Conservation (phyloP, 2,329 filamentous ascomycete species). For the Phyllosticta citribraziliensis region DNA sequence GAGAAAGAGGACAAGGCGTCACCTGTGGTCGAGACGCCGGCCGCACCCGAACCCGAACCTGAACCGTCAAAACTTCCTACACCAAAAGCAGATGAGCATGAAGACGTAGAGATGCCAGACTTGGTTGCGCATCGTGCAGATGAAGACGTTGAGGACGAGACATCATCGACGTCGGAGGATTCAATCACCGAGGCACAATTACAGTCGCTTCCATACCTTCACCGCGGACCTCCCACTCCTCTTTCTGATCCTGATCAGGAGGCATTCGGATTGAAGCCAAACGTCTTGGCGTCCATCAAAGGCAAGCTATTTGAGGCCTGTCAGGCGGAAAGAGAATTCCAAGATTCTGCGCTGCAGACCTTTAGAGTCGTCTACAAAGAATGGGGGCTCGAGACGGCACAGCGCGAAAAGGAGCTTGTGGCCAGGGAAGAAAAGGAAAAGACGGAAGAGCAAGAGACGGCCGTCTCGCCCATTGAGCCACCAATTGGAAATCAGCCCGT, state of each 20-base stretch:
- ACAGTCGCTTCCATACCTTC: slow-evolving; percentile 35
- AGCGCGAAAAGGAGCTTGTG: slow-evolving; percentile 30
- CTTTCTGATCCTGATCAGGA: slow-evolving; percentile 35
- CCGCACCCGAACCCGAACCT: not conserved
- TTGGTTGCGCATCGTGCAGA: slow-evolving; percentile 2
- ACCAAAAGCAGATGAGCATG: slow-evolving; percentile 25
- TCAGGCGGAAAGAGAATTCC: slow-evolving; percentile 20
- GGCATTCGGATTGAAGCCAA: slow-evolving; percentile 25
- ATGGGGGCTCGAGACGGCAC: slow-evolving; percentile 31
- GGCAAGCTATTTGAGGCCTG: slow-evolving; percentile 23
- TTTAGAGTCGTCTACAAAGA: slow-evolving; percentile 31
- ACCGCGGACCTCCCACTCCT: slow-evolving; percentile 33
- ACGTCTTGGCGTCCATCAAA: slow-evolving; percentile 27
- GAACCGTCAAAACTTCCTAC: slow-evolving; percentile 19
- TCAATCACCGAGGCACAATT: slow-evolving; percentile 29
- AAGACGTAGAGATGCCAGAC: slow-evolving; percentile 17
- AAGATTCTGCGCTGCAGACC: slow-evolving; percentile 20
- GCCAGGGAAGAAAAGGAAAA: slow-evolving; percentile 23
- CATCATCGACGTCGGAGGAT: slow-evolving; percentile 12
- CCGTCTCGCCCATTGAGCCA: slow-evolving; percentile 28
- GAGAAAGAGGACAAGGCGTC: slow-evolving; percentile 1
- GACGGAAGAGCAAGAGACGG: slow-evolving; percentile 25
- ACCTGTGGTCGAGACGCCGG: not conserved
- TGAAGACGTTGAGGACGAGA: slow-evolving; percentile 13
- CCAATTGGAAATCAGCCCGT: slow-evolving; percentile 41